Base-by-base conservation (phyloP, 306 rosid species). In the Pachyrhizus erosus region DNA sequence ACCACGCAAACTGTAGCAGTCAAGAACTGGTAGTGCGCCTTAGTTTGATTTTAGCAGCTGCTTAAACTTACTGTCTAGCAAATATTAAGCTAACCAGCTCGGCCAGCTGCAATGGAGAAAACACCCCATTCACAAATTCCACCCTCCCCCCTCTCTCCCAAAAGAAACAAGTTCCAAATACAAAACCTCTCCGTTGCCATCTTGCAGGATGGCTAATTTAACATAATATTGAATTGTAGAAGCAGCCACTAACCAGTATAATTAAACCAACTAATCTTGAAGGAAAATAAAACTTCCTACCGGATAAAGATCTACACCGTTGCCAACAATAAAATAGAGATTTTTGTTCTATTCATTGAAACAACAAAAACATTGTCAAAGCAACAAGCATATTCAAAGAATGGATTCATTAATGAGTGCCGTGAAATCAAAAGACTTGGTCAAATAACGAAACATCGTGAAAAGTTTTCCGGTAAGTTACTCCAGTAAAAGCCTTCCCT, bases 11-110 rank as follows among this genome's bases (percentile, higher is more conserved):
- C 89, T 88, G 48, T 0, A n/a, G n/a, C 81, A 70, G 92, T 72
- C 86, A 88, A 88, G 94, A 89, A 88, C 91, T 89, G 94, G 89
- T 88, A 64, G 31, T 61, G 86, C 67, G 88, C 89, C 77, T 52
- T 18, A n/a, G 13, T 62, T 73, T 87, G 23, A 85, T 80, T 82
- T 84, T 45, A 71, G 96, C 94, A 91, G 90, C 97, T 83, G 92
- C 24, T 72, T 78, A 78, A 78, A 91, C 95, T 93, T 93, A 86
- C 91, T 83, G 94, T 75, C 58, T 84, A 82, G 90, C 91, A 86
- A 61, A 51, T 70, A 86, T 91, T 34, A 14, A 79, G 90, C 95
- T 86, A 93, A 79, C 79, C 93, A 89, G 91, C 89, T 93, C 92
- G 97, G 93, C 93, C 92, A 92, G 91, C 93, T 86, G 95, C 97